phyloP scores from a whole-genome alignment of 306 rosid species.

The Delonix regia region DNA sequence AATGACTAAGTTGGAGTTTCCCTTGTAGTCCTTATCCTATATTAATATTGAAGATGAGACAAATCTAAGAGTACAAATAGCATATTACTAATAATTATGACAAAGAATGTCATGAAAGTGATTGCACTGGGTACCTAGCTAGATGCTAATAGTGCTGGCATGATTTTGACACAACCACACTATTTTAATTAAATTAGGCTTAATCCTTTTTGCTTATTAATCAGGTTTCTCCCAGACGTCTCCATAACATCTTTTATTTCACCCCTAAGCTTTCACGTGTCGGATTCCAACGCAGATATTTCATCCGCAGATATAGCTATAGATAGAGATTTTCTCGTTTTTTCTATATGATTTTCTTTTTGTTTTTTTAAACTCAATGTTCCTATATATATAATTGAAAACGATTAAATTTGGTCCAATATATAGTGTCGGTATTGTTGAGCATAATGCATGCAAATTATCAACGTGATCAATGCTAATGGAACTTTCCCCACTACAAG shows the following conservation, averaged over 20 bases:
- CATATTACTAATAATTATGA: conserved; percentile 34
- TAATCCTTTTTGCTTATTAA: background rate
- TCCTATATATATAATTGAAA: background rate
- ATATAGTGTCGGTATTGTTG: background rate
- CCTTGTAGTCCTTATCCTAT: conserved; percentile 32
- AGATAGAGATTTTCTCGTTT: background rate
- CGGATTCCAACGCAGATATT: no score
- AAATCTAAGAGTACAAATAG: conserved; percentile 23
- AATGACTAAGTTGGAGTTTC: conserved; percentile 43
- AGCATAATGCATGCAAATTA: conserved; percentile 28
- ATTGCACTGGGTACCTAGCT: conserved; percentile 20
- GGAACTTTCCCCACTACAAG: conserved; percentile 29
- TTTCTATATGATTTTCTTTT: background rate
- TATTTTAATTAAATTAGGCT: background rate
- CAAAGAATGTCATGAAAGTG: conserved; percentile 50
- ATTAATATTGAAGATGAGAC: conserved; percentile 36
- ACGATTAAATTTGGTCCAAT: background rate
- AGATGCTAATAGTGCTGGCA: background rate
- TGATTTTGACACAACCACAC: background rate
- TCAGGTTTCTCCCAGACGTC: background rate
- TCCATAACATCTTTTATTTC: no score
- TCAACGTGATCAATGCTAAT: conserved; percentile 14
- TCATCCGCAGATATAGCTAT: background rate
- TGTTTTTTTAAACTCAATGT: background rate
- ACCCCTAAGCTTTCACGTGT: no score